These are phyloP conservation scores for Allium sativum DNA, from an alignment of 106 monocot genomes.

Conservation along the genomic window DNA sequence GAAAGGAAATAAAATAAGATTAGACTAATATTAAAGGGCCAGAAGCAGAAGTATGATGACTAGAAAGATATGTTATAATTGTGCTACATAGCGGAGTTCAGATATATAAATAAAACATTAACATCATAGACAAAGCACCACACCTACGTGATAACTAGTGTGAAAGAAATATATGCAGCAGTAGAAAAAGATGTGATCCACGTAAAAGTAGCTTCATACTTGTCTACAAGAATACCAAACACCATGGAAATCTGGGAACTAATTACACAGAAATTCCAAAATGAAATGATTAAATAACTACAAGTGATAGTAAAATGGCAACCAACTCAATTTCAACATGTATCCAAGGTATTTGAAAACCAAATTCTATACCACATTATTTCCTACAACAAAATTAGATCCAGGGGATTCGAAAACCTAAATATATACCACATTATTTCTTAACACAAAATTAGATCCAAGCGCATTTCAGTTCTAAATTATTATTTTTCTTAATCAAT, in stretches of 20 bases:
- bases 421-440: too few relatives aligned
- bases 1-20: background rate
- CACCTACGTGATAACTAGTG: constrained; percentile 88
- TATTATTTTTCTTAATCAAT: too few relatives aligned
- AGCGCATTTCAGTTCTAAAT: too few relatives aligned
- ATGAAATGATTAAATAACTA: background rate
- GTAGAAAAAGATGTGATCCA: constrained; percentile 94
- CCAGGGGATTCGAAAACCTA: too few relatives aligned
- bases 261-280: constrained; percentile 5
- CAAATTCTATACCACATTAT: too few relatives aligned
- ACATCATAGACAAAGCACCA: background rate
- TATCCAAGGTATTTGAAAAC: background rate
- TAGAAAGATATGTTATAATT: too few relatives aligned
- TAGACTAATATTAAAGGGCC: background rate
- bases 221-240: constrained; percentile 90
- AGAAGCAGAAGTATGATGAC: background rate
- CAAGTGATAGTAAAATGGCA: background rate
- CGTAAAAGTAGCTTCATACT: constrained; percentile 84
- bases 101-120: background rate
- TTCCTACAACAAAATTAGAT: too few relatives aligned
- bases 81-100: background rate
- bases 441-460: too few relatives aligned
- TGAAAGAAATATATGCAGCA: constrained; percentile 89
- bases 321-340: background rate
- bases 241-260: constrained; percentile 88